Evolutionary conservation across 179 eudicot genomes (phyloP), one percentile per base, ranked within the genome.

Genomic region (Beta corolliflora): DNA sequence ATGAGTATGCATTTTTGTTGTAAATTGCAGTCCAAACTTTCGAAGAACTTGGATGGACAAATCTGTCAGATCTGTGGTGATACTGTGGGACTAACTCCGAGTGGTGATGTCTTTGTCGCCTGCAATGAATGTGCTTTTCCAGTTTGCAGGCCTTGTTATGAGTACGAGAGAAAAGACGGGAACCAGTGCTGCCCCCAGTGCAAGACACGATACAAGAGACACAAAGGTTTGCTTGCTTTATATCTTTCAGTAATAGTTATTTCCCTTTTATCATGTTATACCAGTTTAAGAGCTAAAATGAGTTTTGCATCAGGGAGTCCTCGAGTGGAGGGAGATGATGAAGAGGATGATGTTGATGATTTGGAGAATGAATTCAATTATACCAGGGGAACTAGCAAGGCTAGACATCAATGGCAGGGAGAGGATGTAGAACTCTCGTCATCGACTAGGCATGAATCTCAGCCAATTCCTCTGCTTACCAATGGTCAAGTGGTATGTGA

Each of bases 111-210:
- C 58, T 93, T 94, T 86, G 95, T 94, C 83, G 98, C 98, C 61
- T 94, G 98, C 91, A 93, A 94, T 54, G 98, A 94, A 64, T 94
- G 98, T 87, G 98, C 91, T 44, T 94, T 94, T 81, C 98, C 98
- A 54, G 97, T 94, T 80, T 94, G 98, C 81, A 85, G 93, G 83
- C 85, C 91, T 83, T 94, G 98, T 82, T 94, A 94, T 86, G 98
- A 94, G 86, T 94, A 91, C 82, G 98, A 94, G 86, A 86, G 98
- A 21, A 94, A 86, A 84, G 98, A 94, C 79, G 98, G 98, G 78
- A 94, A 88, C 82, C 98, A 91, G 80, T 83, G 91, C 11, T 94
- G 98, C 79, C 94, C 97, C 73, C 98, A 93, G 87, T 94, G 98
- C 89, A 94, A 94, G 88, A 94, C 98, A 16, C 85, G 93, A 85